Conservation (phyloP, 2,329 filamentous ascomycete genomes). For the Eutypella sp. region DNA sequence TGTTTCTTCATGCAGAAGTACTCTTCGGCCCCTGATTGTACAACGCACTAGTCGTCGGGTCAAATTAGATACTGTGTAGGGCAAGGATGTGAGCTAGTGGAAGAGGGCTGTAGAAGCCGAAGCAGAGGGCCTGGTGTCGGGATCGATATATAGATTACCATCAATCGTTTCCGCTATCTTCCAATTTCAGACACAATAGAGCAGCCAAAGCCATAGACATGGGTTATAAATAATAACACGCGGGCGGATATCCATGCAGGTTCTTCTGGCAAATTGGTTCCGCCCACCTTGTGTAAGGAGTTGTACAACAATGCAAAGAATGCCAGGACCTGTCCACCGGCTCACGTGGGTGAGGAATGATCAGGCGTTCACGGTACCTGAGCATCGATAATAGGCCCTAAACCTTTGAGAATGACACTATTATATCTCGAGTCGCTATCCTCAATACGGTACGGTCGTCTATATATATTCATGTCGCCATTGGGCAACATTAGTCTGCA, state of each 20-base stretch:
- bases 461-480: conserved; percentile 72
- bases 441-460: conserved; percentile 53
- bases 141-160: conserved; percentile 61
- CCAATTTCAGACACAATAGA: conserved; percentile 51
- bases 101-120: conserved; percentile 54
- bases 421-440: conserved; percentile 54
- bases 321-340: conserved; percentile 57
- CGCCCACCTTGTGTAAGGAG: conserved; percentile 55
- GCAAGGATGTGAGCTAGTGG: conserved; percentile 59
- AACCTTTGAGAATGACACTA: conserved; percentile 52
- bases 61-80: conserved; percentile 59
- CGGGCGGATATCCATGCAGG: conserved; percentile 64
- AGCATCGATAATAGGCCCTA: conserved; percentile 71
- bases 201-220: conserved; percentile 37
- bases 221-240: conserved; percentile 44
- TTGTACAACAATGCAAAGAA: conserved; percentile 52
- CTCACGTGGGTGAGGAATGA: conserved; percentile 73
- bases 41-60: conserved; percentile 66
- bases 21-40: conserved; percentile 83
- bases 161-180: conserved; percentile 69
- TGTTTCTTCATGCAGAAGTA: conserved; percentile 68
- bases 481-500: conserved; percentile 64
- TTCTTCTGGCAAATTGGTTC: conserved; percentile 55
- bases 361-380: conserved; percentile 60
- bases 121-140: conserved; percentile 57